Evolutionary conservation across 805 yeast species (phyloP).

Genomic region (Yarrowia sp.): DNA sequence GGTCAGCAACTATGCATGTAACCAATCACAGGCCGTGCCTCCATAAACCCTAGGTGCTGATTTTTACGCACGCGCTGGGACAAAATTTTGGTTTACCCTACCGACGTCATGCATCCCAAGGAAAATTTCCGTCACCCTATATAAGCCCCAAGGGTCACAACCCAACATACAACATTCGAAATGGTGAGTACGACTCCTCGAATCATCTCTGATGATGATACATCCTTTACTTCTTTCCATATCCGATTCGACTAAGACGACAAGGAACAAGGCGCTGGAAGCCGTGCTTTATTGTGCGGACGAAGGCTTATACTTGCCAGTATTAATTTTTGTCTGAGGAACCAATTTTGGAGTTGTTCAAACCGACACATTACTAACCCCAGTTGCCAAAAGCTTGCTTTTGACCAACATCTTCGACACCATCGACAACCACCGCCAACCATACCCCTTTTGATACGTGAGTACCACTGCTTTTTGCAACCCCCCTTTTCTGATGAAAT

Average conservation of each 20-base stretch:
- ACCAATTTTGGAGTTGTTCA: neutral
- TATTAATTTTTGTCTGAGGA: constrained; percentile 38
- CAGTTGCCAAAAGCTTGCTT: constrained; percentile 3
- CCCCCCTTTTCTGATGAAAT: constrained; percentile 13
- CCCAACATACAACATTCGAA: constrained; percentile 13
- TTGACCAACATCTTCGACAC: neutral
- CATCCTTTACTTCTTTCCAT: constrained; percentile 41
- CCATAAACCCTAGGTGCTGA: constrained; percentile 24
- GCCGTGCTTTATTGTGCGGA: constrained; percentile 22
- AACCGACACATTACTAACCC: constrained; percentile 8
- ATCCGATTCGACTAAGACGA: constrained; percentile 45
- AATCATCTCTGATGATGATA: constrained; percentile 38
- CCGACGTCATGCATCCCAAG: neutral
- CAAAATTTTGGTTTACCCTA: constrained; percentile 6
- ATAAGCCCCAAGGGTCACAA: constrained; percentile 4
- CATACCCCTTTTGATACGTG: constrained; percentile 16
- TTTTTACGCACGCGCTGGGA: constrained; percentile 5
- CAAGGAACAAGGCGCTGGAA: constrained; percentile 36
- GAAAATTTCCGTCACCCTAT: constrained; percentile 13
- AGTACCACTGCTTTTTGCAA: constrained; percentile 1
- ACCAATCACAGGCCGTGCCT: constrained; percentile 8
- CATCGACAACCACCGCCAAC: neutral
- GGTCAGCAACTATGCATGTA: constrained; percentile 1
- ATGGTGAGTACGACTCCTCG: constrained; percentile 4
- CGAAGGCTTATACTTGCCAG: constrained; percentile 45